phyloP scores from a whole-genome alignment of 768 basidiomycete genomes.

The Calocybe cyanea region DNA sequence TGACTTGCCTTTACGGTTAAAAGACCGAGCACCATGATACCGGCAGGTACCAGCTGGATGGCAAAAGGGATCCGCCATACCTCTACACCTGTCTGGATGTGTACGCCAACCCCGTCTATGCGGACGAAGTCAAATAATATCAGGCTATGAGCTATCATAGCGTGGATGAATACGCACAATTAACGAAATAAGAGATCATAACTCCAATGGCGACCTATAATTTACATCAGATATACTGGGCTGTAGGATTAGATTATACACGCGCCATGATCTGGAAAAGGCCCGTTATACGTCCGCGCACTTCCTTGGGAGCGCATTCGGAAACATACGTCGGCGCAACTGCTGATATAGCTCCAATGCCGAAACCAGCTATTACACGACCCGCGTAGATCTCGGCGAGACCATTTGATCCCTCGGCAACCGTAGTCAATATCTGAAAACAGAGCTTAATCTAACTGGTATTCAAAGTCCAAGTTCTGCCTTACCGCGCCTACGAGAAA shows the following conservation, averaged over 20 bases:
- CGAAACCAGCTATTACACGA: constrained; percentile 75
- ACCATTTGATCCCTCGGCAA: constrained; percentile 56
- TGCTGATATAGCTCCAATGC: constrained; percentile 78
- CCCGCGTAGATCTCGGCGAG: constrained; percentile 75
- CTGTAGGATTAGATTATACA: neutral
- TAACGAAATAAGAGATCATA: constrained; percentile 83
- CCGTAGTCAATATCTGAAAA: constrained; percentile 73
- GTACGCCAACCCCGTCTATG: constrained; percentile 57
- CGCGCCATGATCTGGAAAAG: constrained; percentile 80
- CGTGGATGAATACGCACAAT: constrained; percentile 43
- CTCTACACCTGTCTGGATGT: constrained; percentile 40
- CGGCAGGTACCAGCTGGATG: constrained; percentile 77
- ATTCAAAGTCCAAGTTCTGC: neutral
- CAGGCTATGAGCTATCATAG: neutral
- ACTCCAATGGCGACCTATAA: constrained; percentile 69
- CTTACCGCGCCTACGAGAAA: constrained; percentile 73
- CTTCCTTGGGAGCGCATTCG: constrained; percentile 84
- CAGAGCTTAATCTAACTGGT: neutral
- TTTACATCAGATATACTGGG: neutral
- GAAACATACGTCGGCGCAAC: constrained; percentile 85
- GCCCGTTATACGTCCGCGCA: constrained; percentile 83
- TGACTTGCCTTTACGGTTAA: constrained; percentile 54
- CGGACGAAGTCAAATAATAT: neutral
- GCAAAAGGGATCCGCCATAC: constrained; percentile 76
- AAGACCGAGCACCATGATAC: constrained; percentile 65